These are phyloP conservation scores for Laguncularia racemosa DNA, from an alignment of 345 rosid species.

Conservation along the genomic window DNA sequence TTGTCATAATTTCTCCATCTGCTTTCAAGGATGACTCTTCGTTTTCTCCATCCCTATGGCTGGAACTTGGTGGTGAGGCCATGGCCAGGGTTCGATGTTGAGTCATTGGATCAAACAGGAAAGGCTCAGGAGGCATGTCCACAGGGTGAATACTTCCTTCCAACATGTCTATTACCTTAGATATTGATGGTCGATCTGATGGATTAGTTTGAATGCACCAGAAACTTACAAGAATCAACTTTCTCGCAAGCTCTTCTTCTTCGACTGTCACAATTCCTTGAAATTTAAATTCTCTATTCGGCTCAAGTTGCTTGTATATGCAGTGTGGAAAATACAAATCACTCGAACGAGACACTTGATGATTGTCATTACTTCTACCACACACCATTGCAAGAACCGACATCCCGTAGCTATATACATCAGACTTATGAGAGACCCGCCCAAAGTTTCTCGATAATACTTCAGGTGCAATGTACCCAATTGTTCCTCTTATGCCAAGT, in stretches of 20 bases:
- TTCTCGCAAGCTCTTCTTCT: constrained; percentile 10
- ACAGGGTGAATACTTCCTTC: constrained; percentile 5
- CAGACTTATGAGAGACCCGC: constrained; percentile 25
- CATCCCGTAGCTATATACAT: constrained; percentile 31
- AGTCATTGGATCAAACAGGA: not conserved
- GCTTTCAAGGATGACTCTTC: too few relatives aligned
- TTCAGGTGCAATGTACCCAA: constrained; percentile 31
- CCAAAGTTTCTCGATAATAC: constrained; percentile 13
- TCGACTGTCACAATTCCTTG: not conserved
- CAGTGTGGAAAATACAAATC: constrained; percentile 15
- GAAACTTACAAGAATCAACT: constrained; percentile 3
- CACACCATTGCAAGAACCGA: constrained; percentile 20
- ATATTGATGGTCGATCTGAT: constrained; percentile 4
- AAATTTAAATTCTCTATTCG: not conserved
- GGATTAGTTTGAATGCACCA: constrained; percentile 27
- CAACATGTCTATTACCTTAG: constrained; percentile 9
- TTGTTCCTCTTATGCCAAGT: constrained; percentile 28
- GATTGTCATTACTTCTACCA: constrained; percentile 3
- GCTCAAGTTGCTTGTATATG: constrained; percentile 11
- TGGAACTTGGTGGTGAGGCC: not conserved
- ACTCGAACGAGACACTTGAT: constrained; percentile 2
- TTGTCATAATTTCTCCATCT: too few relatives aligned
- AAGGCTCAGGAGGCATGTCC: constrained; percentile 5
- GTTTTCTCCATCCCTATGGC: not conserved
- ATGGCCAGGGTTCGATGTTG: constrained; percentile 2